Percentiles rank a stretch among this genome's conserved stretches.
Evolutionary conservation across 257 asterid species (phyloP).

Genomic region (Petunia secreta): DNA sequence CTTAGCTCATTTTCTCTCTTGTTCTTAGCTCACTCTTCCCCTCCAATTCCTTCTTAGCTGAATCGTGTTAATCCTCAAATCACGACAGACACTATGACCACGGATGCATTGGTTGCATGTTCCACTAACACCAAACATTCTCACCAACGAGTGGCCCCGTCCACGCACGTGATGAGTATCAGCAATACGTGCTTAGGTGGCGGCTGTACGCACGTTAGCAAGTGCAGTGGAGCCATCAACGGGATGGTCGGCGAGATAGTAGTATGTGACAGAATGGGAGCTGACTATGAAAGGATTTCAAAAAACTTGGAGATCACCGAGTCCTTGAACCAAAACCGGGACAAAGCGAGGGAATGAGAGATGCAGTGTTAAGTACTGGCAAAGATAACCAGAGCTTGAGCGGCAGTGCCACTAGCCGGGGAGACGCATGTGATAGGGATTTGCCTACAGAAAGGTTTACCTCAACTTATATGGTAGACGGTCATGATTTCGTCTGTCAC

Average conservation of each 20-base stretch:
- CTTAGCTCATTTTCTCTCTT: too few relatives aligned
- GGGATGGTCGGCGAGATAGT: slow-evolving; percentile 14
- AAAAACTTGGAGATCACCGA: too few relatives aligned
- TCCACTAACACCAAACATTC: background rate
- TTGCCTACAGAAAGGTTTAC: slow-evolving; percentile 48
- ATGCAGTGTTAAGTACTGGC: slow-evolving; percentile 41
- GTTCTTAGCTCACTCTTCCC: too few relatives aligned
- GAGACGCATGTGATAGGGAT: slow-evolving; percentile 20
- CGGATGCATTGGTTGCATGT: slow-evolving; percentile 80
- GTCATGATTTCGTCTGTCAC: slow-evolving; percentile 58
- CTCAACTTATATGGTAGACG: slow-evolving; percentile 55
- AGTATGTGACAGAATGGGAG: slow-evolving; percentile 19
- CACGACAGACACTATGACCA: slow-evolving; percentile 26
- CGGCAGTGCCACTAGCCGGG: too few relatives aligned
- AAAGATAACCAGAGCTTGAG: slow-evolving; percentile 3
- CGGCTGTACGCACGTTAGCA: slow-evolving; percentile 52
- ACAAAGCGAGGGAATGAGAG: slow-evolving; percentile 24
- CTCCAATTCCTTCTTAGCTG: too few relatives aligned
- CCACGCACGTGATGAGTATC: slow-evolving; percentile 29
- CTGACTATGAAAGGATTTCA: background rate
- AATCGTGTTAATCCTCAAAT: too few relatives aligned
- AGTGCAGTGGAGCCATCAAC: slow-evolving; percentile 49
- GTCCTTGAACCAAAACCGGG: too few relatives aligned
- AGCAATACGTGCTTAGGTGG: background rate
- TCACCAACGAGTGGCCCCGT: slow-evolving; percentile 32